Evolutionary conservation across 306 rosid genomes (phyloP).

Genomic region (Cicer arietinum): DNA sequence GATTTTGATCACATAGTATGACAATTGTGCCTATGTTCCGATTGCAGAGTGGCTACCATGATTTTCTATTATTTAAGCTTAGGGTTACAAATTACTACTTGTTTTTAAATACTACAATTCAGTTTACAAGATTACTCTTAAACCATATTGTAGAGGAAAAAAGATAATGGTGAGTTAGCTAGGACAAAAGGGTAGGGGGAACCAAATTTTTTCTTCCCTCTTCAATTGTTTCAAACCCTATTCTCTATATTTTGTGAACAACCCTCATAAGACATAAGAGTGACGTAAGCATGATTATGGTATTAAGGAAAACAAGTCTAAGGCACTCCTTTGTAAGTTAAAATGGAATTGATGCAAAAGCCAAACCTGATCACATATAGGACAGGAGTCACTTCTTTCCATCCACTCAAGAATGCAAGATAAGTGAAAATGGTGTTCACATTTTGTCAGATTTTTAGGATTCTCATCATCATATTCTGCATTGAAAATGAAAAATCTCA

Average conservation of each 20-base stretch:
- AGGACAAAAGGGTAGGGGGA: not conserved
- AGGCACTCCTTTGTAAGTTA: not conserved
- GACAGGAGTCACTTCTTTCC: conserved; percentile 82
- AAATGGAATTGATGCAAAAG: conserved; percentile 24
- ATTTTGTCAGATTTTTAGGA: conserved; percentile 64
- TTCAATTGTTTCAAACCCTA: not conserved
- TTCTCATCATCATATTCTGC: conserved; percentile 73
- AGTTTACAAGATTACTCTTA: too few relatives aligned
- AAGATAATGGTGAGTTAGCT: not conserved
- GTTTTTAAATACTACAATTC: too few relatives aligned
- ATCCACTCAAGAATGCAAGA: conserved; percentile 83
- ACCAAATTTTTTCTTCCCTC: not conserved
- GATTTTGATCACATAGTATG: too few relatives aligned
- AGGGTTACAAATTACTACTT: too few relatives aligned
- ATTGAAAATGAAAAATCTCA: conserved; percentile 27
- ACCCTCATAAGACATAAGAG: not conserved
- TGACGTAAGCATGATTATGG: not conserved
- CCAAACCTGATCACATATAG: conserved; percentile 77
- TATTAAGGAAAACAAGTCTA: not conserved
- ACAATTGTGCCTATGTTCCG: too few relatives aligned
- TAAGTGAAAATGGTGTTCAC: conserved; percentile 79
- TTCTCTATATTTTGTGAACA: not conserved
- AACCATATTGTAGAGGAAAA: too few relatives aligned
- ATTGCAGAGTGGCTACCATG: too few relatives aligned
- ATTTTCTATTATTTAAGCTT: too few relatives aligned